These are phyloP conservation scores for Cadophora gregata DNA, from an alignment of 2,329 filamentous ascomycete genomes.

Conservation along the genomic window DNA sequence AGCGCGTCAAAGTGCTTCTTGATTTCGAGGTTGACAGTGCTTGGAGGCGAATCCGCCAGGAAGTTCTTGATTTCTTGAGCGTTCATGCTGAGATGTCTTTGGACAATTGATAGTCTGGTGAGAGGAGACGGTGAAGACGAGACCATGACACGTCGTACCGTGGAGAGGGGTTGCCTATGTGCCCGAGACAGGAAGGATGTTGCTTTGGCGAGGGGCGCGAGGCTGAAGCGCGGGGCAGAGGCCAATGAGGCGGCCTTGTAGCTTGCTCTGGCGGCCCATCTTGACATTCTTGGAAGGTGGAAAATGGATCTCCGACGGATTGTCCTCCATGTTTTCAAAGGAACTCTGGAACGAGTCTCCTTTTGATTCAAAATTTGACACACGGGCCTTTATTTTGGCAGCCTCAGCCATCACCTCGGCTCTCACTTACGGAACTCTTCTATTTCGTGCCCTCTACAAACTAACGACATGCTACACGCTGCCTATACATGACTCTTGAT, in stretches of 20 bases:
- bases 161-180: slow-evolving; percentile 8
- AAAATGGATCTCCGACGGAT: neutral
- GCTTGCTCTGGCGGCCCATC: slow-evolving; percentile 17
- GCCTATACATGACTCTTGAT: neutral
- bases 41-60: slow-evolving; percentile 88
- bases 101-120: slow-evolving; percentile 34
- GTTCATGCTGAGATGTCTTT: slow-evolving; percentile 54
- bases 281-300: slow-evolving; percentile 24
- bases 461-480: neutral
- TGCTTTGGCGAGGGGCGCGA: slow-evolving; percentile 18
- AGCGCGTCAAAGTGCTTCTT: slow-evolving; percentile 89
- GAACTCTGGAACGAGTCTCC: neutral
- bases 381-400: slow-evolving; percentile 4
- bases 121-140: slow-evolving; percentile 28
- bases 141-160: slow-evolving; percentile 30
- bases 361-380: neutral
- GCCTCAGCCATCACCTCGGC: slow-evolving; percentile 14
- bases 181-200: slow-evolving; percentile 1
- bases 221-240: slow-evolving; percentile 28
- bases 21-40: slow-evolving; percentile 85
- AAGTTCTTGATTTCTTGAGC: slow-evolving; percentile 73
- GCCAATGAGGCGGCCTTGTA: slow-evolving; percentile 11
- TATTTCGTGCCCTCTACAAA: neutral
- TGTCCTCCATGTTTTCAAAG: neutral
- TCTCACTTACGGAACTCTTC: neutral